These are phyloP conservation scores for Catunica adiposa DNA, from an alignment of 2,329 filamentous ascomycete species.

Conservation along the genomic window DNA sequence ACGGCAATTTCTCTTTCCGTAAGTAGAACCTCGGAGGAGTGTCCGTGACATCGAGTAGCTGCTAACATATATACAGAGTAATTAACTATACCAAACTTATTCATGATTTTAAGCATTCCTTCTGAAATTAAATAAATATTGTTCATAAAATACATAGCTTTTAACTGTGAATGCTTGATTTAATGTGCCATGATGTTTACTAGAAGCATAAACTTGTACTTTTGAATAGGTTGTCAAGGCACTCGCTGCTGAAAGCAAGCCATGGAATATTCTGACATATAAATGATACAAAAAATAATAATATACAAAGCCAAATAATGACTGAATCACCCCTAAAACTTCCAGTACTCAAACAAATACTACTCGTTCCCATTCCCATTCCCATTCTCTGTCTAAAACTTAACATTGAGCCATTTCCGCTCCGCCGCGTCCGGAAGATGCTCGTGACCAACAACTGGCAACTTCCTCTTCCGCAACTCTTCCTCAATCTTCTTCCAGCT, in stretches of 20 bases:
- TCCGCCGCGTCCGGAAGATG: constrained; percentile 27
- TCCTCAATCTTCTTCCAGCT: constrained; percentile 66
- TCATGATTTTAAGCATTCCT: no score
- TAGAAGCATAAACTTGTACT: neutral
- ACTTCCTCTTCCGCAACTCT: constrained; percentile 44
- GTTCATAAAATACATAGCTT: no score
- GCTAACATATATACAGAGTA: no score
- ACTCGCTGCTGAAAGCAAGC: neutral
- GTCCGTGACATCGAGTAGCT: no score
- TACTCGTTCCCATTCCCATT: neutral
- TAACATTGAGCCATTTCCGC: constrained; percentile 27
- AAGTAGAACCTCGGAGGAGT: neutral
- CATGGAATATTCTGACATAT: neutral
- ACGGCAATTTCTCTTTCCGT: constrained; percentile 29
- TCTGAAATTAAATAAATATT: no score
- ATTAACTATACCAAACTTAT: no score
- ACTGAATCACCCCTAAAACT: neutral
- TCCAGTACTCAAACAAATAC: neutral
- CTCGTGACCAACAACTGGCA: constrained; percentile 38
- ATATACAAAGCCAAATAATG: neutral
- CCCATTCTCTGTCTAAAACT: constrained; percentile 14
- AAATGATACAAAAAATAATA: constrained; percentile 10
- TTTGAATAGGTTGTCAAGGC: neutral
- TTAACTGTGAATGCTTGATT: no score
- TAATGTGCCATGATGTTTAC: no score